These are phyloP conservation scores for Dothistroma septosporum DNA, from an alignment of 2,329 filamentous ascomycete genomes.

Conservation along the genomic window DNA sequence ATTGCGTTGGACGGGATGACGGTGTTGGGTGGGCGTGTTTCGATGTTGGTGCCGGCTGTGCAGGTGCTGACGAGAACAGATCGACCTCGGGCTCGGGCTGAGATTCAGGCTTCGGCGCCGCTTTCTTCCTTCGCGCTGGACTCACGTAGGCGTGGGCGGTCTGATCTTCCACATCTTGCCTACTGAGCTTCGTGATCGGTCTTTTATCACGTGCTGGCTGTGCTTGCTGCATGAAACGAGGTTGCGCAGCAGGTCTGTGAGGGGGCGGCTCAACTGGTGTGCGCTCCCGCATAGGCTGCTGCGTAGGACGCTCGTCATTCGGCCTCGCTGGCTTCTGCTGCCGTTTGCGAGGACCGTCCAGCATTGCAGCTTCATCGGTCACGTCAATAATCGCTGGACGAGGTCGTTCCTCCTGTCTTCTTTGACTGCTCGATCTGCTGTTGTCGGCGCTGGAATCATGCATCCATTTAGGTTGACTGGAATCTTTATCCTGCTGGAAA, in stretches of 20 bases:
- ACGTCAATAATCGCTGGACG: conserved; percentile 31
- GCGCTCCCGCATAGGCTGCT: conserved; percentile 19
- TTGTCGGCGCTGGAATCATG: conserved; percentile 54
- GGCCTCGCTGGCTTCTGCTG: conserved; percentile 42
- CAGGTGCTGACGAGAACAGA: conserved; percentile 32
- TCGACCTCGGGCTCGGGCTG: conserved; percentile 33
- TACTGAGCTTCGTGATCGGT: conserved; percentile 59
- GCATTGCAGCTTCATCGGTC: conserved; percentile 65
- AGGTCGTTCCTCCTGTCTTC: conserved; percentile 25
- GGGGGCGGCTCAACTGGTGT: conserved; percentile 34
- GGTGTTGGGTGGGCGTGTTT: conserved; percentile 4
- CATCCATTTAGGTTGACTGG: conserved; percentile 93
- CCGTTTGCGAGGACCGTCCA: conserved; percentile 62
- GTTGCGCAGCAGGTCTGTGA: conserved; percentile 39
- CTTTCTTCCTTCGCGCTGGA: conserved; percentile 72
- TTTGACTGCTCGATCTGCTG: conserved; percentile 25
- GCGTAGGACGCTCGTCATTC: conserved; percentile 14
- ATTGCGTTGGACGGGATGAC: conserved; percentile 37
- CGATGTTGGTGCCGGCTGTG: conserved; percentile 14
- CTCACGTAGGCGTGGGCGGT: conserved; percentile 81
- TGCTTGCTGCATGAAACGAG: conserved; percentile 38
- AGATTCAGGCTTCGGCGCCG: conserved; percentile 43
- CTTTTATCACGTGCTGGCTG: conserved; percentile 38
- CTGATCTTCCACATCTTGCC: conserved; percentile 73
- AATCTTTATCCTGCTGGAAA: conserved; percentile 70